These are phyloP conservation scores for Cantharellus anzutake DNA, from an alignment of 768 basidiomycete species.

Conservation along the genomic window DNA sequence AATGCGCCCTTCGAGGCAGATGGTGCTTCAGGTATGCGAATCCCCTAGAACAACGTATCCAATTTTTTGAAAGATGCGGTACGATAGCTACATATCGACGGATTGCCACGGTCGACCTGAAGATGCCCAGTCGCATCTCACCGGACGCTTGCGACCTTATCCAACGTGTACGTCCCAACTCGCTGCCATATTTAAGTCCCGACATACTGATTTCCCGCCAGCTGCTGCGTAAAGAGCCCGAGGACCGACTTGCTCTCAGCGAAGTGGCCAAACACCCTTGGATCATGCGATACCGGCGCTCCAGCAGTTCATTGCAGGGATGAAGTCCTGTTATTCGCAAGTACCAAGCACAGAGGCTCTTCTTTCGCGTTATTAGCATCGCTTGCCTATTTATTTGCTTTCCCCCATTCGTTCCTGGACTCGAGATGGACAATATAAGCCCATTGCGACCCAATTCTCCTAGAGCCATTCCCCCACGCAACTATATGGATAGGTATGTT, in stretches of 20 bases:
- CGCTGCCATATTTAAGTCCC: background rate
- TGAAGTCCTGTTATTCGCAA: too few relatives aligned
- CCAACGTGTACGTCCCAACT: slow-evolving; percentile 14
- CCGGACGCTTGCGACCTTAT: slow-evolving; percentile 27
- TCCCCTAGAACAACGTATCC: background rate
- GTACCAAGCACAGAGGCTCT: too few relatives aligned
- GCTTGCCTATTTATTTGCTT: too few relatives aligned
- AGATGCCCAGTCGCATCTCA: slow-evolving; percentile 21
- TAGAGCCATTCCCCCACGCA: too few relatives aligned
- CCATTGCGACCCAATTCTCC: too few relatives aligned
- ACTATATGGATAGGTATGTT: too few relatives aligned
- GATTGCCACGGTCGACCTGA: slow-evolving; percentile 21
- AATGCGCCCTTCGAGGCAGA: slow-evolving; percentile 26
- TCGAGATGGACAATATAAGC: too few relatives aligned
- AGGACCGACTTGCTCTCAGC: slow-evolving; percentile 21
- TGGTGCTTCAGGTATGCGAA: slow-evolving; percentile 1
- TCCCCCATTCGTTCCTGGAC: too few relatives aligned
- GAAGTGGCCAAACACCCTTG: slow-evolving; percentile 25
- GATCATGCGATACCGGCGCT: slow-evolving; percentile 15
- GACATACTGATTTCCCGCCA: slow-evolving; percentile 6
- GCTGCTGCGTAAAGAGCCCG: slow-evolving; percentile 22
- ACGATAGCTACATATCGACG: slow-evolving; percentile 22
- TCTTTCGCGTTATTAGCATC: too few relatives aligned
- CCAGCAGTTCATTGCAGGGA: background rate
- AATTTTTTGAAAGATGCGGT: background rate